A percentile compares a stretch with the other conserved stretches of the same genome.
These are phyloP conservation scores for Penicillium sp. DNA, from an alignment of 2,329 filamentous ascomycete genomes.

Conservation along the genomic window DNA sequence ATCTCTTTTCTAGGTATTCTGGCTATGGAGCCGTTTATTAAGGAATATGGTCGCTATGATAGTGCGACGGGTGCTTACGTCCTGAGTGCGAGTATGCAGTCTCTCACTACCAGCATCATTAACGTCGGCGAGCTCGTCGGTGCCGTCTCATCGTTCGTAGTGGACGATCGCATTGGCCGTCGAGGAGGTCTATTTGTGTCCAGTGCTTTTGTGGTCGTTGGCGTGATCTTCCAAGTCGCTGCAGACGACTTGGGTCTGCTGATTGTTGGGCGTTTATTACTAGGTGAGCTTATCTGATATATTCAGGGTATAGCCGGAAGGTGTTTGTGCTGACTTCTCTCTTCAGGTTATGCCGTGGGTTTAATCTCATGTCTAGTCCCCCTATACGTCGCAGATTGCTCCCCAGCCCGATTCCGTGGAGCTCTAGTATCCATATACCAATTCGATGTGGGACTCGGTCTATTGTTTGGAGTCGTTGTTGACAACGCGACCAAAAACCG, in stretches of 20 bases:
- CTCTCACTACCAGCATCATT: background rate
- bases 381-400: constrained; percentile 80
- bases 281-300: background rate
- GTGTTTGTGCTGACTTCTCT: background rate
- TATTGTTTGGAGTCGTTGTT: constrained; percentile 71
- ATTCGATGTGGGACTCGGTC: constrained; percentile 75
- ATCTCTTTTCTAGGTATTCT: background rate
- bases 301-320: background rate
- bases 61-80: background rate
- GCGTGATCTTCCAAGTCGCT: background rate
- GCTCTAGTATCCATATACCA: constrained; percentile 76
- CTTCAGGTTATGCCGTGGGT: background rate
- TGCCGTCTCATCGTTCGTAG: background rate
- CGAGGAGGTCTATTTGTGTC: background rate
- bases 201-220: background rate
- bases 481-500: constrained; percentile 68
- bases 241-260: background rate
- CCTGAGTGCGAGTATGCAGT: background rate
- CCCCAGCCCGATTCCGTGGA: constrained; percentile 70
- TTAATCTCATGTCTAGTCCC: constrained; percentile 17
- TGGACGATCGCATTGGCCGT: background rate
- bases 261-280: background rate
- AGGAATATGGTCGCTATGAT: background rate
- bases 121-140: background rate
- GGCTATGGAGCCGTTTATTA: background rate